Percentiles rank a stretch among this genome's conserved stretches.
phyloP scores from a whole-genome alignment of 768 basidiomycete species.

The Kwoniella dejecticola region DNA sequence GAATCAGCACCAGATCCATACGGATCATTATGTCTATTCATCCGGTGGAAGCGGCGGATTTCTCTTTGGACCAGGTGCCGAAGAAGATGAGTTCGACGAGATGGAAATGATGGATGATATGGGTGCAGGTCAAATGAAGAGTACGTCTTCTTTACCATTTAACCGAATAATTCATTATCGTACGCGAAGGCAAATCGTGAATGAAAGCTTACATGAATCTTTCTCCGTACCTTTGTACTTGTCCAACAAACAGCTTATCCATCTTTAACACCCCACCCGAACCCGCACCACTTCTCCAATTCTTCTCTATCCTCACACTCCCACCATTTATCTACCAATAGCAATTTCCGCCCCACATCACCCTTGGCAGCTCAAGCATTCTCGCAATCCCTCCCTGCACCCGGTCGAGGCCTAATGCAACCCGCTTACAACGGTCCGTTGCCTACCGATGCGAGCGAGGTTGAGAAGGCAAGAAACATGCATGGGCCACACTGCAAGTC shows the following conservation, averaged over 20 bases:
- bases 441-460: slow-evolving; percentile 31
- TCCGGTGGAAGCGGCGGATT: slow-evolving; percentile 41
- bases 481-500: slow-evolving; percentile 44
- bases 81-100: slow-evolving; percentile 42
- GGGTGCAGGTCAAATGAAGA: slow-evolving; percentile 19
- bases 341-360: slow-evolving; percentile 23
- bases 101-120: slow-evolving; percentile 26
- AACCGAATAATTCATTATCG: too few species aligned
- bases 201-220: too few species aligned
- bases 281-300: slow-evolving; percentile 49
- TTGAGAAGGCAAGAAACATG: slow-evolving; percentile 37
- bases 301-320: slow-evolving; percentile 12
- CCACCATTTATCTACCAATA: background rate
- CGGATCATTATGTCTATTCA: slow-evolving; percentile 28
- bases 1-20: background rate
- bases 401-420: slow-evolving; percentile 37
- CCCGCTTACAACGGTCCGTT: slow-evolving; percentile 34
- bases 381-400: slow-evolving; percentile 39
- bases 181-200: too few species aligned
- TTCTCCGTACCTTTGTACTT: too few species aligned
- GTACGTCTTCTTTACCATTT: slow-evolving; percentile 8
- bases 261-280: slow-evolving; percentile 44
- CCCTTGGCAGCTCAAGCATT: slow-evolving; percentile 47
- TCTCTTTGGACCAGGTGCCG: slow-evolving; percentile 47
- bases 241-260: slow-evolving; percentile 17